These are phyloP conservation scores for Sporothrix protearum DNA, from an alignment of 2,329 filamentous ascomycete species.

Conservation along the genomic window DNA sequence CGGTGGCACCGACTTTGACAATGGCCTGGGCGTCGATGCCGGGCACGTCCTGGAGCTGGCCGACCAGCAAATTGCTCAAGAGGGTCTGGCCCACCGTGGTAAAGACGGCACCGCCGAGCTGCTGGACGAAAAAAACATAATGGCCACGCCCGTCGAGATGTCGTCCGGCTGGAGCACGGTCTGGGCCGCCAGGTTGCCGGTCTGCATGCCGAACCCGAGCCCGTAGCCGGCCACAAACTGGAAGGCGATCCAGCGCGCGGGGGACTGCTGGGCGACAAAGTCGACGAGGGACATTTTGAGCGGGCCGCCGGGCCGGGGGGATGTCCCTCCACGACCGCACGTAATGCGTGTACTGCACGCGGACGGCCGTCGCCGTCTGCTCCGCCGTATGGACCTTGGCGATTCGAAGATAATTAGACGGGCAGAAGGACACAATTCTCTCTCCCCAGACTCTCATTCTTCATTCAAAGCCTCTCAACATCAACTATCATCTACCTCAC, in stretches of 20 bases:
- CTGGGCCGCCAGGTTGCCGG: constrained; percentile 45
- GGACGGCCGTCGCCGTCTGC: no score
- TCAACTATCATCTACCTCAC: no score
- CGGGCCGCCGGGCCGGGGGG: no score
- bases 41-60: constrained; percentile 34
- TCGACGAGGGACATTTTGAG: no score
- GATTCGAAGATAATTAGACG: no score
- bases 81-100: constrained; percentile 45
- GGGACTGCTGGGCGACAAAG: no score
- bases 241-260: constrained; percentile 39
- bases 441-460: no score
- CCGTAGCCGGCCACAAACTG: constrained; percentile 46
- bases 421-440: no score
- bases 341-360: no score
- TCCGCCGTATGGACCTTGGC: no score
- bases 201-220: constrained; percentile 43
- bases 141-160: constrained; percentile 41
- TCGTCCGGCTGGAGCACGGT: constrained; percentile 42
- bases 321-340: no score
- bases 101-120: constrained; percentile 46
- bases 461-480: no score
- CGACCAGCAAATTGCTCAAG: constrained; percentile 41
- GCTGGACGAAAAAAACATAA: constrained; percentile 49
- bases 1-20: constrained; percentile 29
- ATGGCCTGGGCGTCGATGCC: constrained; percentile 31